Base-by-base conservation (phyloP, 2,329 filamentous ascomycete genomes). In the Trichoderma atrobrunneum region DNA sequence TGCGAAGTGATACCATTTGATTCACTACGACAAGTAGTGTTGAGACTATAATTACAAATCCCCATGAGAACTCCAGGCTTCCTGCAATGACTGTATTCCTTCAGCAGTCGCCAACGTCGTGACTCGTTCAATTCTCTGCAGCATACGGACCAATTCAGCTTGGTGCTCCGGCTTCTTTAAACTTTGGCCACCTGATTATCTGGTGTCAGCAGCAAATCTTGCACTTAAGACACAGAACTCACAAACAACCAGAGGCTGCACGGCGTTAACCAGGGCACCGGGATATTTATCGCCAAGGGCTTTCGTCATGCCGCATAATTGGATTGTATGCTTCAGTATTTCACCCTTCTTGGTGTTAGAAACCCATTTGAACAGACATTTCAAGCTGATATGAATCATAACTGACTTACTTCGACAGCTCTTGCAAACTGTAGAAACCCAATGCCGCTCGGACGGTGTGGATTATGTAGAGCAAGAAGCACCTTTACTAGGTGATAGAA, bases 271-370 rank as follows among this genome's bases (percentile, higher is more conserved):
- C 3, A 64, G 39, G 5, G 61, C 61, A 4, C 61, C 61, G 14
- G 61, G 36, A 30, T 64, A 64, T 21, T 39, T 48, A 8, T 64
- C 61, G 16, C 61, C 61, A 12, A 64, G 61, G 10, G 61, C 61
- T 18, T 64, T 48, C 16, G 61, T 64, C 61, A 64, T 64, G n/a
- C 61, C 61, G 26, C 61, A 64, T 21, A 64, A 48, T 48, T 64
- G 61, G 12, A 51, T 51, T 7, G 61, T 64, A 43, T 64, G 61
- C 39, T 64, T 30, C 18, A 64, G 16, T 30, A 64, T 64, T 48
- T 51, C 61, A 5, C 36, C 61, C 61, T 64, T 21, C 5, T 39
- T 10, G 2, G 21, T 26, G 60, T 62, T 12, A 62, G 32, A 14
- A 28, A 28, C 7, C 16, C 11, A 18, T 16, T 26, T 7, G 12